Evolutionary conservation across 1,284 basidiomycete species (phyloP).

Genomic region (Lentinula novae-zelandiae): DNA sequence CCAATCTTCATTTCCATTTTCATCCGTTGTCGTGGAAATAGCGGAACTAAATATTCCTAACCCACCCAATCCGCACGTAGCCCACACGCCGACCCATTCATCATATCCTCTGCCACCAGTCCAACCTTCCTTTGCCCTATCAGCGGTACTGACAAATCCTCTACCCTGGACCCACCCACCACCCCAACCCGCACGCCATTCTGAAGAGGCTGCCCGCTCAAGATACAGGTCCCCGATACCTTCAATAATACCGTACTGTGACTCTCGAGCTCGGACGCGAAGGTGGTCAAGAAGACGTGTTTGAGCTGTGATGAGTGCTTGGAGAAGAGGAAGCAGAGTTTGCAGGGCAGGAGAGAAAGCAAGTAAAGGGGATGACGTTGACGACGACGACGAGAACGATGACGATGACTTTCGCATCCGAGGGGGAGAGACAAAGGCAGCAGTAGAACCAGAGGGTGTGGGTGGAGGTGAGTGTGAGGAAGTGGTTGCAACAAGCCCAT

Average conservation of each 20-base stretch:
- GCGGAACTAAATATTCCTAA: background rate
- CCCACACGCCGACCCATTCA: conserved; percentile 4
- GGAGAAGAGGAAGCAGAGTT: background rate
- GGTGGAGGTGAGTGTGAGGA: background rate
- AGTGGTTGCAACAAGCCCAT: background rate
- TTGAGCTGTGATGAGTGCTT: background rate
- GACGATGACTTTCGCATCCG: background rate
- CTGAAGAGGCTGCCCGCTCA: background rate
- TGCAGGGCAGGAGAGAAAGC: background rate
- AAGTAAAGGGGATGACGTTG: background rate
- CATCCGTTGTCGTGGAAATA: background rate
- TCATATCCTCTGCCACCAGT: conserved; percentile 1
- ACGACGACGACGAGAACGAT: background rate
- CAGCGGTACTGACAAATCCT: background rate
- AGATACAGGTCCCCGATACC: conserved; percentile 1
- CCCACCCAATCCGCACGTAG: background rate
- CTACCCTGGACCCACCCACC: background rate
- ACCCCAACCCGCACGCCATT: conserved; percentile 1
- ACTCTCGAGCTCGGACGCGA: conserved; percentile 1
- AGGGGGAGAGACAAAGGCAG: background rate
- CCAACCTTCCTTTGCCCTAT: background rate
- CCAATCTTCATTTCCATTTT: conserved; percentile 3
- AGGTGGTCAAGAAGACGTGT: background rate
- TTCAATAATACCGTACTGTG: conserved; percentile 3
- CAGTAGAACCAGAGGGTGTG: background rate